A percentile compares a stretch with the other conserved stretches of the same genome.
Conservation (phyloP, 139 green algal genomes). For the Pleodorina starrii region DNA sequence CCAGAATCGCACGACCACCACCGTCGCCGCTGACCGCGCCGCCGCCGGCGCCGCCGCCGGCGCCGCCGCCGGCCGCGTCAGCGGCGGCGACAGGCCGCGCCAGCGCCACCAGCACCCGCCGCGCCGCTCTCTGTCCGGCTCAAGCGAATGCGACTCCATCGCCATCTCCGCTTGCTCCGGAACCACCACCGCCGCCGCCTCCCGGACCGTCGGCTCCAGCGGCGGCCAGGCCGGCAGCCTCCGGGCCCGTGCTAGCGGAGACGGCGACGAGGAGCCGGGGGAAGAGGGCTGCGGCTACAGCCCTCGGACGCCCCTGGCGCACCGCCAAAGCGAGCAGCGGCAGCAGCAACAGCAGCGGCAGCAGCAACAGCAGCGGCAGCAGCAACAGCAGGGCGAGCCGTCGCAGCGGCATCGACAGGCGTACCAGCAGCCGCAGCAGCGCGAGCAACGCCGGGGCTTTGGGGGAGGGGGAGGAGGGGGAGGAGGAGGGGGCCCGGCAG, state of each 20-base stretch:
- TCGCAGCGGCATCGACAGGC: no score
- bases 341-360: neutral
- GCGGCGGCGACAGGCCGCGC: neutral
- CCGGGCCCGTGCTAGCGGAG: neutral
- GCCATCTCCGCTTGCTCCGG: slow-evolving; percentile 16
- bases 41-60: neutral
- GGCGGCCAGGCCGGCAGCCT: neutral
- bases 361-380: neutral
- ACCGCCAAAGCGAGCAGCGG: no score
- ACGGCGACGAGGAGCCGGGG: neutral
- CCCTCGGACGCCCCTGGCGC: neutral
- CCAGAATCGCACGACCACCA: neutral
- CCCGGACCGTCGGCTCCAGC: neutral
- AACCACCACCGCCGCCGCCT: neutral
- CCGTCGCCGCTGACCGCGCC: neutral
- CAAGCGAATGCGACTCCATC: slow-evolving; percentile 40
- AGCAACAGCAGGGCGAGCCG: neutral
- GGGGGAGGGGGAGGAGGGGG: neutral
- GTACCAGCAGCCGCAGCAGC: neutral
- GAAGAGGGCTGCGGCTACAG: no score
- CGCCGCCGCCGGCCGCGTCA: neutral
- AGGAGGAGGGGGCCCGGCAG: no score
- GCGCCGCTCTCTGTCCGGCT: slow-evolving; percentile 7
- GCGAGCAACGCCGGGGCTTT: neutral
- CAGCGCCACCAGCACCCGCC: neutral